phyloP scores from a whole-genome alignment of 306 rosid genomes.

The Glycyrrhiza uralensis region DNA sequence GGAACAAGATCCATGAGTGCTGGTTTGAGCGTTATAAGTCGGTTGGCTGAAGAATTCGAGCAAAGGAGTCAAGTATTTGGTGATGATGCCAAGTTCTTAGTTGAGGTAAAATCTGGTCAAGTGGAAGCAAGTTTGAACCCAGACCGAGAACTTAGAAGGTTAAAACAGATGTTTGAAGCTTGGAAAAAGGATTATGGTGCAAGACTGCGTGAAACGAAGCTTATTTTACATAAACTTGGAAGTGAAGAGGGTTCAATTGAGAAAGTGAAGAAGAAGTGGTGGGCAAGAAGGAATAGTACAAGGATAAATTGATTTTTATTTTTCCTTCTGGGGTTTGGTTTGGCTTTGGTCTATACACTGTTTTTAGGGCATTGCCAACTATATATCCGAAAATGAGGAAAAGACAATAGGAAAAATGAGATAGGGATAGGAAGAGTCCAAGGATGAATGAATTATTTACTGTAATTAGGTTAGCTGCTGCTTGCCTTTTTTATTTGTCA shows the following conservation, averaged over 20 bases:
- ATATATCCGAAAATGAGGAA: constrained; percentile 21
- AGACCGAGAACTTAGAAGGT: constrained; percentile 84
- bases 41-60: constrained; percentile 93
- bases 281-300: constrained; percentile 94
- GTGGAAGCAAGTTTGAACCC: constrained; percentile 92
- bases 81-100: constrained; percentile 98
- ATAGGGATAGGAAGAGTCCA: constrained; percentile 27
- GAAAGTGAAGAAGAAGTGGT: constrained; percentile 83
- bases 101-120: constrained; percentile 98
- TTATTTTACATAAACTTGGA: constrained; percentile 80
- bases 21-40: constrained; percentile 91
- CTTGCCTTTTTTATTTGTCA: constrained; percentile 35
- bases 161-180: constrained; percentile 94
- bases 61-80: constrained; percentile 98
- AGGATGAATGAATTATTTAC: constrained; percentile 23
- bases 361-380: constrained; percentile 26
- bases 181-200: constrained; percentile 94
- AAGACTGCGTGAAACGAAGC: constrained; percentile 87
- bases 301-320: constrained; percentile 55
- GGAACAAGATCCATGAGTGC: constrained; percentile 93
- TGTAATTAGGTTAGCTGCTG: constrained; percentile 48
- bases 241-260: constrained; percentile 68
- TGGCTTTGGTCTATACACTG: constrained; percentile 30
- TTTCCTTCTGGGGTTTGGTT: neutral
- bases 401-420: constrained; percentile 28